Evolutionary conservation across 345 rosid genomes (phyloP), one percentile per base, ranked within the genome.

Genomic region (Euphorbia tirucalli): DNA sequence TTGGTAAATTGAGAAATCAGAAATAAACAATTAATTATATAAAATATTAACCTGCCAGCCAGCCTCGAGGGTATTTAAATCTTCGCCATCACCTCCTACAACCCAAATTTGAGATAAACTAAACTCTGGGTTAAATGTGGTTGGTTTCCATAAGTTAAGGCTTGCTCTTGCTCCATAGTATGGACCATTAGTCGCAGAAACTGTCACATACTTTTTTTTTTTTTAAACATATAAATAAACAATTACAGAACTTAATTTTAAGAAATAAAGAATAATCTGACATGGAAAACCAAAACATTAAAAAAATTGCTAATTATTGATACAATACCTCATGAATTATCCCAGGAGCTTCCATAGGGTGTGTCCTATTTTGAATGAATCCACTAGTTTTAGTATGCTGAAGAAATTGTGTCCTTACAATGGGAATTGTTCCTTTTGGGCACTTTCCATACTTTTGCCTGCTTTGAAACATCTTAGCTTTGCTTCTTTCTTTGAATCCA

Each of bases 341-440:
- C 0, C 1, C 7, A 31, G 1, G 0, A 59, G 16, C 4, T 13
- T 46, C 2, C 31, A 27, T 27, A 25, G 19, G n/a, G n/a, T 58
- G 35, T 58, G 63, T 59, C 6, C 15, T 18, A 8, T 48, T 46
- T 30, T 30, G 24, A 65, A 61, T 14, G 22, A 56, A 1, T 44
- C 76, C 58, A 21, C 37, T 14, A 15, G 39, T 15, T 28, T 48
- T 52, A 18, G 1, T 62, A 21, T 15, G 46, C 8, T 27, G 13
- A 56, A 48, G 19, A 13, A 19, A 0, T 24, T 43, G 49, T 18
- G 75, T 30, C 72, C 78, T 81, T 48, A 19, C 0, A 27, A 78
- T 70, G 10, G 82, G 80, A 21, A 78, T 69, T 16, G 78, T 81
- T 81, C 81, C 79, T 27, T 60, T 9, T 5, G 82, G 79, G 24